Evolutionary conservation across 345 rosid genomes (phyloP).

Genomic region (Gossypium arboreum): DNA sequence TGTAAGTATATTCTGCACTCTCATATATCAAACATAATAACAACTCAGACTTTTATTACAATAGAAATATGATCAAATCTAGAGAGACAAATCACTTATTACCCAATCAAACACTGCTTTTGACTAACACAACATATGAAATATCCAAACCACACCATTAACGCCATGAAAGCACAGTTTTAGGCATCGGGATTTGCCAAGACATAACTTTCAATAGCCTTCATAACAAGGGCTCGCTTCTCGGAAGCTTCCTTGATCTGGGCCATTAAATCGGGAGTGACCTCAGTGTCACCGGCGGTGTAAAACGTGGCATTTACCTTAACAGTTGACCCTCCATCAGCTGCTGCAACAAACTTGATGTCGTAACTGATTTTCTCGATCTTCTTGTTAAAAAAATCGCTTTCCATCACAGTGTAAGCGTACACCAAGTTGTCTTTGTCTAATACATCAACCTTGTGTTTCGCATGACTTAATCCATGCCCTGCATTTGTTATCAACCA

Average conservation of each 20-base stretch:
- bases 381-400: neutral
- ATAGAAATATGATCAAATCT: too few relatives aligned
- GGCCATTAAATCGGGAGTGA: constrained; percentile 23
- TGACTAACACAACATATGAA: neutral
- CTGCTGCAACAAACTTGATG: neutral
- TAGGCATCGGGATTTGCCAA: constrained; percentile 23
- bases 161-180: neutral
- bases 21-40: too few relatives aligned
- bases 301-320: constrained; percentile 25
- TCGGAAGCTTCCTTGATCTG: constrained; percentile 20
- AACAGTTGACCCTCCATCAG: neutral
- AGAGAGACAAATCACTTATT: neutral
- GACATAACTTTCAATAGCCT: constrained; percentile 28
- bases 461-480: neutral
- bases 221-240: constrained; percentile 18
- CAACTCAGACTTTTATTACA: too few relatives aligned
- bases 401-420: neutral
- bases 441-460: neutral
- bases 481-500: neutral
- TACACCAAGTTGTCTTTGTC: neutral
- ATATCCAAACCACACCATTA: neutral
- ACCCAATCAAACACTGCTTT: neutral
- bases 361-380: neutral
- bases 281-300: constrained; percentile 11
- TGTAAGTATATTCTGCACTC: too few relatives aligned